Evolutionary conservation across 192 early-diverging fungal species (phyloP).

Genomic region (Dimargaris verticillata): DNA sequence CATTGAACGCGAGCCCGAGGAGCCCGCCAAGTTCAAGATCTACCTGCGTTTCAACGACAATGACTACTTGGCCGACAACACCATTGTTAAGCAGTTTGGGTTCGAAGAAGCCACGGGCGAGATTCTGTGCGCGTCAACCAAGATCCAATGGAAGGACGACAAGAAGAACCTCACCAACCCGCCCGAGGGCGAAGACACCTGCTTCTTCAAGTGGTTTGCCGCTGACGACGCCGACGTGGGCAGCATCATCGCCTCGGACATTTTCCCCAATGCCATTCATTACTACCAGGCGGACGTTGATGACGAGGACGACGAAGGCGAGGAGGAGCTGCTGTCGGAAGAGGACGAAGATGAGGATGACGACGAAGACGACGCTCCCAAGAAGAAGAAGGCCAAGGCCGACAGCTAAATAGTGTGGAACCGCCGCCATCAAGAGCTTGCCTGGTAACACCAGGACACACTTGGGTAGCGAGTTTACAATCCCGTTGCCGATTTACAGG

Average conservation of each 20-base stretch:
- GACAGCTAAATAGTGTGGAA: too few species aligned
- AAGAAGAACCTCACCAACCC: background rate
- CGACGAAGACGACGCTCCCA: background rate
- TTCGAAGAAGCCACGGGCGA: background rate
- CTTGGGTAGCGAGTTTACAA: too few species aligned
- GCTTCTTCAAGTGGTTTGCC: background rate
- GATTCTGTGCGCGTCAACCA: background rate
- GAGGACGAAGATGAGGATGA: background rate
- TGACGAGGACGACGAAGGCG: background rate
- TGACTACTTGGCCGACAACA: background rate
- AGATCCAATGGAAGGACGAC: conserved; percentile 4
- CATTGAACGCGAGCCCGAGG: background rate
- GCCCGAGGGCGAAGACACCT: background rate
- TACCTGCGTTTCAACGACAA: background rate
- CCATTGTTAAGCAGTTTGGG: background rate
- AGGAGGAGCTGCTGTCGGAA: background rate
- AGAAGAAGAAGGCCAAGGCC: conserved; percentile 2
- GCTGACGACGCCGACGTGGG: background rate
- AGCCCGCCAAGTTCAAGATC: background rate
- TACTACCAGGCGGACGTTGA: background rate
- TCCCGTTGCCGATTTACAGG: too few species aligned
- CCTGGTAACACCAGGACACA: too few species aligned
- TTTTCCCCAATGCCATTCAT: background rate
- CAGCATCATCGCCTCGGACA: background rate
- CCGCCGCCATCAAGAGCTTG: too few species aligned